Evolutionary conservation across 495 filamentous ascomycete species (phyloP), one percentile per base, ranked within the genome.

Genomic region (Neurospora sp.): DNA sequence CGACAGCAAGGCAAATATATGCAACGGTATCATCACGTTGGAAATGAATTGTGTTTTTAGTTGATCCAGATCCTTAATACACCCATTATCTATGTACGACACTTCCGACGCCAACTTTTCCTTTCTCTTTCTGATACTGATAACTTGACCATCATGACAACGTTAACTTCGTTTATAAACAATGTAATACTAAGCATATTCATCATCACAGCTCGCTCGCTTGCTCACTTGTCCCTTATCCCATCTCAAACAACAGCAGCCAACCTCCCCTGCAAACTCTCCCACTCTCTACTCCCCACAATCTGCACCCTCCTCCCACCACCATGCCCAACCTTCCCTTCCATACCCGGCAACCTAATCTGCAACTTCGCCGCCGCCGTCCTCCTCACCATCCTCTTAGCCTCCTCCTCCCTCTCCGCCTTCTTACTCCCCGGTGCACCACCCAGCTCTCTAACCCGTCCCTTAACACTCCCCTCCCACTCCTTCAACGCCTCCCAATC

Each of bases 351-450:
- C 6, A 87, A 72, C 23, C 80, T 72, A 41, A 89, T 83, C 75
- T 86, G 81, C 69, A 88, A 75, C 73, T 77, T 85, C 6, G 86
- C 87, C 0, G 82, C 87, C 27, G 84, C 79, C 39, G 78, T 78
- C 10, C 78, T 78, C 77, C 80, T 84, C 27, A 54, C 71, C 42
- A 78, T 82, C 27, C 75, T 79, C 46, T 80, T 75, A 11, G 39
- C 39, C 4, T 77, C 62, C 60, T 72, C 39, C 11, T 31, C 62
- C 7, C 41, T 20, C 39, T 20, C 20, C 60, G 72, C 31, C 75
- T 74, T 54, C 74, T 73, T 71, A 75, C 70, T 23, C 14, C 18
- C 39, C 38, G 31, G 46, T 49, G 75, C 79, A 71, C 77, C 69
- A 23, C 75, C 73, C 39, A 80, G 74, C 54, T 83, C 75, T 46